Evolutionary conservation across 192 early-diverging fungal species (phyloP), one percentile per base, ranked within the genome.

Genomic region (Backusella tuberculispora): DNA sequence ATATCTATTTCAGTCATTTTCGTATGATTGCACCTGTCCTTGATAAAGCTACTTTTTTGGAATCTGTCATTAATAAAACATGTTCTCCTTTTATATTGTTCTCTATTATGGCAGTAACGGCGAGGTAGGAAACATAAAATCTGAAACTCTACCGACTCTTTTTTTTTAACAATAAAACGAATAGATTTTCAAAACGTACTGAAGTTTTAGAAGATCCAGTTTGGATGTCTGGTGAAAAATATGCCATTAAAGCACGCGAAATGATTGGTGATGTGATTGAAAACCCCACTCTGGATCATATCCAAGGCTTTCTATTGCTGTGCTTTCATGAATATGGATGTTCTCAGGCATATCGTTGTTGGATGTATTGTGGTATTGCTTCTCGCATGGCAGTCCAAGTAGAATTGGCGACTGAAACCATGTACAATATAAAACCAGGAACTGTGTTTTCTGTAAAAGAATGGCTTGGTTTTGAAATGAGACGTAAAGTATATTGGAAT

Each of bases 171-270:
- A 7, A 7, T 42, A 5, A 42, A 42, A 42, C 2, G 19, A 13
- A 4, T 38, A 85, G 84, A 70, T 87, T 82, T 65, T 87, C 88
- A n/a, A 70, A 83, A 29, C 76, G 79, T 26, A 78, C 79, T 13
- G 82, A 81, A 47, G 75, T 89, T 3, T 67, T 77, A 46, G 82
- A 81, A 24, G 80, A 81, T 6, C 84, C 86, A 7, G 63, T 84
- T 17, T 87, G 85, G 70, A 46, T 80, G 10, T 72, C 88, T n/a
- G 86, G 86, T 47, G 86, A 89, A 69, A 79, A 78, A 17, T 89
- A 82, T 78, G 86, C 88, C 0, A 72, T 65, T 13, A 86, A 76
- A 38, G 83, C 85, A 24, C 78, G 78, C 0, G 70, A 76, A 10
- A 71, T 79, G 29, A 37, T 89, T 5, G 64, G 77, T n/a, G 70